Evolutionary conservation across 2,329 filamentous ascomycete genomes (phyloP), one percentile per base, ranked within the genome.

Genomic region (Xenoacremonium recifei): DNA sequence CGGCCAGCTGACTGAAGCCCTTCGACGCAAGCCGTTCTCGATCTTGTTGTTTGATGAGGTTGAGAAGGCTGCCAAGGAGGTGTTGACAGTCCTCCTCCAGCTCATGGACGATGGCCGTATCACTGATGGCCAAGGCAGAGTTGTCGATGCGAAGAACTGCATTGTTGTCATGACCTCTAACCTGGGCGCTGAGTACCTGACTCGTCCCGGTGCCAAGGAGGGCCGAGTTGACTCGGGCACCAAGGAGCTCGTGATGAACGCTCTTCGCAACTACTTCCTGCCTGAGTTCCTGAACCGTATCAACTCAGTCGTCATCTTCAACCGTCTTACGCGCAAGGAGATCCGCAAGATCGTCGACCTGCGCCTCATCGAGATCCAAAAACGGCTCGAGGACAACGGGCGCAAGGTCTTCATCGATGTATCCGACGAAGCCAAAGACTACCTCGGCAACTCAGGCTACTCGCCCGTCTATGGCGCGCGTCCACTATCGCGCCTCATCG

Each of bases 141-240:
- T 96, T 37, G 84, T 99, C 41, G 93, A 99, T 59, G 93, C 92
- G 47, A 89, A 85, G 70, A 99, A 99, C 77, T 97, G 92, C 65
- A 97, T 99, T 55, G 92, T 99, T 32, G 93, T 99, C 68, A 95
- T 99, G 90, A 99, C 93, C 1, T 96, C 90, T 59, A 99, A 99
- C 72, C 69, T 99, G 48, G 93, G 93, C 52, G 93, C 93, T 21
- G 93, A 97, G 65, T 95, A 85, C 65, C 85, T 99, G n/a, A 73
- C 87, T 29, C 85, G 90, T 17, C 85, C 87, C 13, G 83, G 84
- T 41, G 80, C 79, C 38, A 81, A 84, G 39, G 88, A 95, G 56
- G 92, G 92, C 57, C 84, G 76, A 61, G 93, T 99, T 53, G 93
- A 99, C 56, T 76, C 83, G 0, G 84, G 86, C 2, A 96, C 91